A percentile compares a stretch with the other conserved stretches of the same genome.
phyloP scores from a whole-genome alignment of 495 filamentous ascomycete genomes.

The Umbilicaria muhlenbergii region DNA sequence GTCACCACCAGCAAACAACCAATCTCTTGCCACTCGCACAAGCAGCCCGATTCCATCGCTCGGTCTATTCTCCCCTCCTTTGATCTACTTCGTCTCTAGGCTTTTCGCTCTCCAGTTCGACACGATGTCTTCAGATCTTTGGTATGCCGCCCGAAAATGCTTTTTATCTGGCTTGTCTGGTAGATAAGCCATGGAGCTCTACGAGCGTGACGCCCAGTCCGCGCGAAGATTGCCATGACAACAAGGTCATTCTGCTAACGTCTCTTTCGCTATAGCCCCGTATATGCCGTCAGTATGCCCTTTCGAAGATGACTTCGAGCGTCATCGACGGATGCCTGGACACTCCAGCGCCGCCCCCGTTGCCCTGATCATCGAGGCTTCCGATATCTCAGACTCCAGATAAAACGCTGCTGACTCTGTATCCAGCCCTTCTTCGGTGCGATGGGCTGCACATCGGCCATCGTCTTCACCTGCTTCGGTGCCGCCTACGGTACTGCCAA shows the following conservation, averaged over 20 bases:
- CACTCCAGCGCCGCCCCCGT: neutral
- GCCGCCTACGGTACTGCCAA: constrained; percentile 98
- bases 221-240: too few species aligned
- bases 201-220: too few species aligned
- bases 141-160: constrained; percentile 34
- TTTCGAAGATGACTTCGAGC: neutral
- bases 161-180: constrained; percentile 11
- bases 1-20: neutral
- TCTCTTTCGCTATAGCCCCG: constrained; percentile 48
- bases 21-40: neutral
- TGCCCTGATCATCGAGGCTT: constrained; percentile 3
- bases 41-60: neutral
- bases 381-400: constrained; percentile 19
- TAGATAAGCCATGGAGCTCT: too few species aligned
- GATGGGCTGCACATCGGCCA: constrained; percentile 96
- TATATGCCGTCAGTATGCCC: constrained; percentile 84
- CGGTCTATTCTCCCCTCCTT: constrained; percentile 1
- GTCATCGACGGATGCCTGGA: constrained; percentile 2
- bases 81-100: neutral
- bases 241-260: constrained; percentile 22
- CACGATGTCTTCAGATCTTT: constrained; percentile 50
- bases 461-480: constrained; percentile 98
- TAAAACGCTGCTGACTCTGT: constrained; percentile 14
- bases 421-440: constrained; percentile 94
- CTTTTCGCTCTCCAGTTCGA: constrained; percentile 3